phyloP scores from a whole-genome alignment of 176 grass and related monocot genomes.

The Paspalum notatum region DNA sequence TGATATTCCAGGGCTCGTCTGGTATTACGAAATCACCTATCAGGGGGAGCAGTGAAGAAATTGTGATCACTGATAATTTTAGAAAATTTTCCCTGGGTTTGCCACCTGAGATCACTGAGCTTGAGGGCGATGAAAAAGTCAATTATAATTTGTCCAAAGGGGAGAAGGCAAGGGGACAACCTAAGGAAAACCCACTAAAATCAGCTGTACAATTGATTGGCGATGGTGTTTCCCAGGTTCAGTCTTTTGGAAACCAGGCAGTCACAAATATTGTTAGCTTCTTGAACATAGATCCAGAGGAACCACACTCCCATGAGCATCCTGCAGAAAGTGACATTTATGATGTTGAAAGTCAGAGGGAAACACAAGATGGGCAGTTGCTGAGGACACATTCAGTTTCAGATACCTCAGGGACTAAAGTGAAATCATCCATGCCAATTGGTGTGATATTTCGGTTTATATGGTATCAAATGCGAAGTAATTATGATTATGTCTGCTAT shows the following conservation, averaged over 20 bases:
- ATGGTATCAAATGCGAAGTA: slow-evolving; percentile 95
- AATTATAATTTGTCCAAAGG: slow-evolving; percentile 54
- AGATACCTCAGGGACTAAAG: slow-evolving; percentile 47
- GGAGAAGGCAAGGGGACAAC: slow-evolving; percentile 51
- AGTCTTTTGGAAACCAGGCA: slow-evolving; percentile 93
- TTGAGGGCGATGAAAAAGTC: slow-evolving; percentile 49
- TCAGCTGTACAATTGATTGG: slow-evolving; percentile 96
- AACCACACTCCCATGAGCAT: slow-evolving; percentile 57
- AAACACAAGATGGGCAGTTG: slow-evolving; percentile 57
- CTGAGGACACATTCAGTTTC: slow-evolving; percentile 57
- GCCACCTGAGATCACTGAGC: slow-evolving; percentile 77
- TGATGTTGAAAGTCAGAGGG: slow-evolving; percentile 55
- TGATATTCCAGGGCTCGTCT: slow-evolving; percentile 43
- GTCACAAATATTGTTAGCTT: slow-evolving; percentile 98
- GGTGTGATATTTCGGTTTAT: slow-evolving; percentile 81
- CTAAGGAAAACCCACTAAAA: slow-evolving; percentile 89
- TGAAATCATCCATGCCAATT: slow-evolving; percentile 65
- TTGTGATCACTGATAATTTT: slow-evolving; percentile 59
- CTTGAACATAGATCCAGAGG: slow-evolving; percentile 89
- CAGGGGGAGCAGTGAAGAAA: slow-evolving; percentile 57
- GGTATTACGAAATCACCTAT: slow-evolving; percentile 51
- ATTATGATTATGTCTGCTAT: slow-evolving; percentile 98
- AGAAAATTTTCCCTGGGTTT: slow-evolving; percentile 58
- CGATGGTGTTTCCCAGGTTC: slow-evolving; percentile 97
- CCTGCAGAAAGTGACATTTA: slow-evolving; percentile 49